Base-by-base conservation (phyloP, 2,329 filamentous ascomycete species). In the Aspergillus alliaceus region DNA sequence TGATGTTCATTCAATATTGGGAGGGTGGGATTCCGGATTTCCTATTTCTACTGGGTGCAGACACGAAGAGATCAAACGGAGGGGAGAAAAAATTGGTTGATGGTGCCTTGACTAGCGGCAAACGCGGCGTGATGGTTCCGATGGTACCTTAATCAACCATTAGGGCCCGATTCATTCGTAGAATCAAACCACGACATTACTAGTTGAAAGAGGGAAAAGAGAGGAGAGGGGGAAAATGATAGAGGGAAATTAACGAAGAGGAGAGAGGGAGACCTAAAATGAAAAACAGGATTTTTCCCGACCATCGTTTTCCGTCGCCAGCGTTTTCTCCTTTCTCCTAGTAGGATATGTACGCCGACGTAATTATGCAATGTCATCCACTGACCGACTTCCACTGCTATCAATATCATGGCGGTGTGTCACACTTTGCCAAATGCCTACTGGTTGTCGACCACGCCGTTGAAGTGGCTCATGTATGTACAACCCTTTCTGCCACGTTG, bases 321-420 rank as follows among this genome's bases (percentile, higher is more conserved):
- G 37, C 27, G 51, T 53, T 44, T 40, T n/a, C 25, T 22, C 31
- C 40, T 15, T n/a, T 18, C 27, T 32, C 25, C 44, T 22, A 32
- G 42, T 27, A 18, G 5, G 0, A 7, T 11, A 46, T 53, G 39
- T 34, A 46, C 51, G 46, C 51, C 39, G 37, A 53, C 51, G 51
- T 53, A 53, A 46, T 53, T 35, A 56, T 56, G 48, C 48, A 49
- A 8, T 20, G 20, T 25, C 37, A 22, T 34, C 34, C 39, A 51
- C 47, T 46, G 49, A 53, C 42, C 50, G 50, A 53, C 55, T 44
- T 22, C 34, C 42, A 53, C 32, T 22, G 25, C 34, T 42, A 32
- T 54, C 57, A 54, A 58, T 44, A 58, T 52, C 50, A 46, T 62
- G 59, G 63, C 58, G 61, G 63, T 65, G 59, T 62, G 44, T 20